Evolutionary conservation across 2,329 filamentous ascomycete species (phyloP), one percentile per base, ranked within the genome.

Genomic region (Penicillium sp.): DNA sequence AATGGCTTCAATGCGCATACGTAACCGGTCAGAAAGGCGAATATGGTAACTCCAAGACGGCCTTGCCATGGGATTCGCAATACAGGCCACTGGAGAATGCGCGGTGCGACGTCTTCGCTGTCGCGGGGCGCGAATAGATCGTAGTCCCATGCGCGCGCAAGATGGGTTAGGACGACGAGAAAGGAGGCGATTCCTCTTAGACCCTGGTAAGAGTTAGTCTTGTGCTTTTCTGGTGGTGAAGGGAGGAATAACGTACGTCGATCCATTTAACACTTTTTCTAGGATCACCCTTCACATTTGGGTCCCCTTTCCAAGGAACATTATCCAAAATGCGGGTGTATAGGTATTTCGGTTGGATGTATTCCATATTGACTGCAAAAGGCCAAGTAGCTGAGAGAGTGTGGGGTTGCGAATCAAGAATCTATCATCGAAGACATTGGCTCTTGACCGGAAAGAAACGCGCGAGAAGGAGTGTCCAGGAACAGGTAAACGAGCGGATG

Each of bases 1-100:
- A 80, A 64, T 1, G 78, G 78, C 60, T 80, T 80, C 51, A 80
- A 69, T 28, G 77, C 77, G 61, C 78, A 80, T 15, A 81, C 78
- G 54, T 79, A 80, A 47, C 78, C 78, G 1, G 78, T 80, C 47
- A 81, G 65, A 55, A 81, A 78, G 46, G 76, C 76, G 57, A 81
- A 81, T 62, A 80, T 78, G 50, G 78, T 78, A 28, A 81, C 78
- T 44, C 78, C 78, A 27, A 79, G 73, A 18, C 77, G 73, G 37
- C 78, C 78, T 61, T 80, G 77, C 68, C 72, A 77, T 29, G 76
- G 76, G n/a, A 80, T 68, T 13, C 78, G 77, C 15, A 80, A 59
- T 51, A 79, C 71, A 3, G 78, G 77, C 44, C 74, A 66, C 60
- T 81, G 78, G 24, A 79, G 67, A 24, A 79, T 50, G 46, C 75